Evolutionary conservation across 2,329 filamentous ascomycete genomes (phyloP).

Genomic region (Trichoderma citrinoviride): DNA sequence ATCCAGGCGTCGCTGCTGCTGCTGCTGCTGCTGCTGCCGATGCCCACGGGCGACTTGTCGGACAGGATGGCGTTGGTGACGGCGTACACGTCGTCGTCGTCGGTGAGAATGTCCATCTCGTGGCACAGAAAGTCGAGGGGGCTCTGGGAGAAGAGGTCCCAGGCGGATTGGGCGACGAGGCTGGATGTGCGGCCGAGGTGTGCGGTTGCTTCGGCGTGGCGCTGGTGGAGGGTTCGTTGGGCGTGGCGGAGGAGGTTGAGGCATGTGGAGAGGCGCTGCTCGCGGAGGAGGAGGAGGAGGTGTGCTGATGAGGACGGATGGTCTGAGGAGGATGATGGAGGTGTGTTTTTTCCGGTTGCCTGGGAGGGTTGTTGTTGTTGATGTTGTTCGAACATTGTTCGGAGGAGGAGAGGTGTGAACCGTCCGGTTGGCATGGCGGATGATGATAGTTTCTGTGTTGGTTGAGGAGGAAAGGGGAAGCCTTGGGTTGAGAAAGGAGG

Average conservation of each 20-base stretch:
- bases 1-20: background rate
- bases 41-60: background rate
- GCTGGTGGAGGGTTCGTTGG: background rate
- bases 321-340: background rate
- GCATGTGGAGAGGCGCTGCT: conserved; percentile 9
- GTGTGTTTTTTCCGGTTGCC: background rate
- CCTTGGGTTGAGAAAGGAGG: background rate
- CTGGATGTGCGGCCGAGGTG: background rate
- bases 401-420: too few species aligned
- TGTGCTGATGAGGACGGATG: background rate
- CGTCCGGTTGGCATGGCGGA: background rate
- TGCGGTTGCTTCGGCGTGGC: background rate
- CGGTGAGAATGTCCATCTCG: conserved; percentile 1
- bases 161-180: background rate
- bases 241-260: conserved; percentile 5
- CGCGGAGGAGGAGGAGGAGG: background rate
- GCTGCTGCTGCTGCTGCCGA: background rate
- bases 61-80: background rate
- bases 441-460: too few species aligned
- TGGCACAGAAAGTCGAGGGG: conserved; percentile 2
- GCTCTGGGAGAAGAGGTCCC: conserved; percentile 14
- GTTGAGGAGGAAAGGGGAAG: background rate
- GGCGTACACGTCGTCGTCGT: too few species aligned
- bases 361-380: background rate
- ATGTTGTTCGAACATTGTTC: too few species aligned